phyloP scores from a whole-genome alignment of 352 stramenopile genomes.

The Phytophthora kernoviae region DNA sequence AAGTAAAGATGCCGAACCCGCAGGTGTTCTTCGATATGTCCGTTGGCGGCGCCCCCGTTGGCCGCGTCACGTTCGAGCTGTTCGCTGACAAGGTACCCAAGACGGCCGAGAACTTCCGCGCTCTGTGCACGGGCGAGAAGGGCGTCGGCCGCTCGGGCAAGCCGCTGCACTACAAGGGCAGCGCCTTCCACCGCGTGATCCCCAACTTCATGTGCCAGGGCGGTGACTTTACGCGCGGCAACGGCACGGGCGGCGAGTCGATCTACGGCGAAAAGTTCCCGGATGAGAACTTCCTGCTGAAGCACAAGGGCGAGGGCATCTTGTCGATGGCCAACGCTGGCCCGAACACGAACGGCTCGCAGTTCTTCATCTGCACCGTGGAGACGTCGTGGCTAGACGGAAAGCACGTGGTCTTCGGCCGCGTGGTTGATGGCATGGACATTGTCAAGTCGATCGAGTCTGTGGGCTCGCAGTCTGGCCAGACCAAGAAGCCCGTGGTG shows the following conservation, averaged over 20 bases:
- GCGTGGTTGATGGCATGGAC: conserved; percentile 96
- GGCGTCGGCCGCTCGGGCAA: conserved; percentile 81
- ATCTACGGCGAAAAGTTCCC: conserved; percentile 96
- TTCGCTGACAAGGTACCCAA: conserved; percentile 90
- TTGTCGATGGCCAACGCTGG: conserved; percentile 97
- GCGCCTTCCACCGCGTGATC: conserved; percentile 93
- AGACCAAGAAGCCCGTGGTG: conserved; percentile 90
- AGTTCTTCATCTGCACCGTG: conserved; percentile 97
- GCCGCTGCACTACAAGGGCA: conserved; percentile 87
- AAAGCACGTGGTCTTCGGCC: conserved; percentile 96
- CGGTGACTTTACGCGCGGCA: conserved; percentile 96
- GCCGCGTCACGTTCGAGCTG: conserved; percentile 91
- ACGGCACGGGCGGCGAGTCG: conserved; percentile 91
- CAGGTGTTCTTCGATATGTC: conserved; percentile 99
- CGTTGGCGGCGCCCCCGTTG: conserved; percentile 89
- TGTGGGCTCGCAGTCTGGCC: conserved; percentile 93
- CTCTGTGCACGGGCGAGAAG: conserved; percentile 98
- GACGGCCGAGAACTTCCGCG: conserved; percentile 98
- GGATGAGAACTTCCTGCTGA: conserved; percentile 96
- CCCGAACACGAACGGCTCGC: conserved; percentile 96
- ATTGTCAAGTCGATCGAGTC: conserved; percentile 97
- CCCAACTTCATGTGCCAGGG: conserved; percentile 96
- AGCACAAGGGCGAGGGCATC: conserved; percentile 92
- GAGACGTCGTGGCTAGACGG: conserved; percentile 91
- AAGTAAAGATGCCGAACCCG: conserved; percentile 84